These are phyloP conservation scores for Circinella minor DNA, from an alignment of 371 early-diverging fungal species.

Conservation along the genomic window DNA sequence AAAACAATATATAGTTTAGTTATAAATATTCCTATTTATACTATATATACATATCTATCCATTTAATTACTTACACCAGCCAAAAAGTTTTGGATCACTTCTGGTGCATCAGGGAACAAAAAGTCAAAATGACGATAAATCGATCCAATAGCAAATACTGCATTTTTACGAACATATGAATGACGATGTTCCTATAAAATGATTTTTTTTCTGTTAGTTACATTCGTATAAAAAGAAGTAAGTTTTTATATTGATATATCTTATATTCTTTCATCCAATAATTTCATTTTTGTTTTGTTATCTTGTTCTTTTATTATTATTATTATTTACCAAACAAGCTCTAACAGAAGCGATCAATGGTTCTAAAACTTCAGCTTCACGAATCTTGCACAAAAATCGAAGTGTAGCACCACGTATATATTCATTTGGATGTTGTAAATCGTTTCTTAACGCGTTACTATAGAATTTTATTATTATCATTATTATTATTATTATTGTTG, in stretches of 20 bases:
- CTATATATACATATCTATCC: too few species aligned
- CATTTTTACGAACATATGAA: slow-evolving; percentile 97
- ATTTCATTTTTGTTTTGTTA: too few species aligned
- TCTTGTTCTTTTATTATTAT: too few species aligned
- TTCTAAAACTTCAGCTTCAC: slow-evolving; percentile 93
- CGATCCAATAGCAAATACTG: slow-evolving; percentile 90
- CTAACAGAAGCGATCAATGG: slow-evolving; percentile 91
- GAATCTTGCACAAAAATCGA: slow-evolving; percentile 93
- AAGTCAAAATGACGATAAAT: slow-evolving; percentile 88
- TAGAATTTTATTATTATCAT: neutral
- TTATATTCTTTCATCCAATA: too few species aligned
- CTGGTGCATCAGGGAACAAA: slow-evolving; percentile 96
- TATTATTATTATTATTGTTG: too few species aligned
- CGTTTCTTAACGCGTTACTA: slow-evolving; percentile 96
- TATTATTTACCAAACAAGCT: slow-evolving; percentile 74
- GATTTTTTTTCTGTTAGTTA: too few species aligned
- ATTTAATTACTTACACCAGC: slow-evolving; percentile 48
- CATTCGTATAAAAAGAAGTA: too few species aligned
- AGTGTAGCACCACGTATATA: slow-evolving; percentile 97
- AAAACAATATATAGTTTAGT: neutral
- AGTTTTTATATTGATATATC: too few species aligned
- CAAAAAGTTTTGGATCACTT: slow-evolving; percentile 83
- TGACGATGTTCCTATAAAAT: slow-evolving; percentile 85
- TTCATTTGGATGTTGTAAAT: slow-evolving; percentile 99
- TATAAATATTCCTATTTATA: too few species aligned